phyloP scores from a whole-genome alignment of 768 basidiomycete genomes.

The Strobilomyces dryophilus region DNA sequence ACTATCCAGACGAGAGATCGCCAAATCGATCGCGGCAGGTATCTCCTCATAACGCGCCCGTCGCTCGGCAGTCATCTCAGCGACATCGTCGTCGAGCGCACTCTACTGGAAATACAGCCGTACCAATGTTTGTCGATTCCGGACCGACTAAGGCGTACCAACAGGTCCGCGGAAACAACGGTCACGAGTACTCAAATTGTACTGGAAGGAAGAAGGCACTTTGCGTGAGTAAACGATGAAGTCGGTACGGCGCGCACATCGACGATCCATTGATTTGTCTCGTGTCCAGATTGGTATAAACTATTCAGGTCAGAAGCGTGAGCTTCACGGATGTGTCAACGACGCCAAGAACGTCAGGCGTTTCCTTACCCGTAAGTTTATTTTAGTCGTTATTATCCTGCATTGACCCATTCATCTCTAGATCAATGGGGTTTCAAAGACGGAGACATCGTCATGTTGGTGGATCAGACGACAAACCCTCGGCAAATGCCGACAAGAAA shows the following conservation, averaged over 20 bases:
- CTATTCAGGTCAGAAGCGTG: conserved; percentile 60
- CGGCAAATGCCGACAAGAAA: conserved; percentile 45
- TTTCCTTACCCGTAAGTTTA: conserved; percentile 58
- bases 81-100: conserved; percentile 18
- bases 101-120: conserved; percentile 16
- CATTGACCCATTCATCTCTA: conserved; percentile 8
- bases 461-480: conserved; percentile 41
- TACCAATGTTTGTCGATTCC: background rate
- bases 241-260: background rate
- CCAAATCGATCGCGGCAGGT: conserved; percentile 9
- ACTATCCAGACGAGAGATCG: conserved; percentile 19
- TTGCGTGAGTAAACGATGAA: conserved; percentile 28
- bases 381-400: background rate
- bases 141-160: conserved; percentile 5
- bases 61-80: conserved; percentile 4
- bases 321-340: conserved; percentile 75
- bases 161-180: background rate
- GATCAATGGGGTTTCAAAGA: conserved; percentile 44
- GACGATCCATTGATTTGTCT: background rate
- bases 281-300: conserved; percentile 68
- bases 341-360: conserved; percentile 67
- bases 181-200: conserved; percentile 45
- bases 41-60: conserved; percentile 6
- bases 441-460: conserved; percentile 56
- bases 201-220: conserved; percentile 51